A percentile compares a stretch with the other conserved stretches of the same genome.
These are phyloP conservation scores for Elongisporangium prolatum DNA, from an alignment of 352 stramenopile species.

Conservation along the genomic window DNA sequence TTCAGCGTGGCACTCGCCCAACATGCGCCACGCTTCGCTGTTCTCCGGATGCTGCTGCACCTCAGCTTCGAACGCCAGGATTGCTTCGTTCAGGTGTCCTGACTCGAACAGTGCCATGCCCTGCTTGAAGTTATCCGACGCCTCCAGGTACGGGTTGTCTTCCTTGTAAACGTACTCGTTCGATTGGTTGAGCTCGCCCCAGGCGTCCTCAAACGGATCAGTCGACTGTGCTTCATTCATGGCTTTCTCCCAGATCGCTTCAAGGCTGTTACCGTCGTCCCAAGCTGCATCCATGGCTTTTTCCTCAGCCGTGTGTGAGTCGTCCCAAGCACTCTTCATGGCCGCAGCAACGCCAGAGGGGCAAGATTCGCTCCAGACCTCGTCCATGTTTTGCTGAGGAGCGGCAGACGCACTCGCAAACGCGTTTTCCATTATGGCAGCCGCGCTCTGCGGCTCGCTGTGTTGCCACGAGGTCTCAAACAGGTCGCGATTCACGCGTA, in stretches of 20 bases:
- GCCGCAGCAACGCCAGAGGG: slow-evolving; percentile 15
- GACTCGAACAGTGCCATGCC: slow-evolving; percentile 84
- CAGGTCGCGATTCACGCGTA: slow-evolving; percentile 56
- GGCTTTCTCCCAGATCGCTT: slow-evolving; percentile 74
- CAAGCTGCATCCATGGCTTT: slow-evolving; percentile 59
- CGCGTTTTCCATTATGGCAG: slow-evolving; percentile 40
- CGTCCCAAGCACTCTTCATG: slow-evolving; percentile 44
- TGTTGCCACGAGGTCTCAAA: slow-evolving; percentile 52
- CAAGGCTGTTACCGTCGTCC: slow-evolving; percentile 44
- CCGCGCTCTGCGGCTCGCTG: slow-evolving; percentile 19
- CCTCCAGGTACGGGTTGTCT: slow-evolving; percentile 65
- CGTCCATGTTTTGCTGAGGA: slow-evolving; percentile 25
- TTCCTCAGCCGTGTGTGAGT: slow-evolving; percentile 38
- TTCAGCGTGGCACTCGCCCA: slow-evolving; percentile 94
- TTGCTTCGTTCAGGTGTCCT: slow-evolving; percentile 90
- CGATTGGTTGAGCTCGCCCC: slow-evolving; percentile 38
- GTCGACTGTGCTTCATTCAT: slow-evolving; percentile 60
- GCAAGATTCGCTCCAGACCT: slow-evolving; percentile 33
- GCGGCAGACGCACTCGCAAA: slow-evolving; percentile 27
- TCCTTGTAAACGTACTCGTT: slow-evolving; percentile 72
- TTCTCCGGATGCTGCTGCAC: slow-evolving; percentile 93
- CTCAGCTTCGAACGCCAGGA: slow-evolving; percentile 94
- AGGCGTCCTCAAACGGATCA: slow-evolving; percentile 79
- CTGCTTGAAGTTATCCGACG: slow-evolving; percentile 69
- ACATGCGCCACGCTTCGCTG: slow-evolving; percentile 92